Conservation (phyloP, 1,284 basidiomycete species). For the Moniliella sp. region DNA sequence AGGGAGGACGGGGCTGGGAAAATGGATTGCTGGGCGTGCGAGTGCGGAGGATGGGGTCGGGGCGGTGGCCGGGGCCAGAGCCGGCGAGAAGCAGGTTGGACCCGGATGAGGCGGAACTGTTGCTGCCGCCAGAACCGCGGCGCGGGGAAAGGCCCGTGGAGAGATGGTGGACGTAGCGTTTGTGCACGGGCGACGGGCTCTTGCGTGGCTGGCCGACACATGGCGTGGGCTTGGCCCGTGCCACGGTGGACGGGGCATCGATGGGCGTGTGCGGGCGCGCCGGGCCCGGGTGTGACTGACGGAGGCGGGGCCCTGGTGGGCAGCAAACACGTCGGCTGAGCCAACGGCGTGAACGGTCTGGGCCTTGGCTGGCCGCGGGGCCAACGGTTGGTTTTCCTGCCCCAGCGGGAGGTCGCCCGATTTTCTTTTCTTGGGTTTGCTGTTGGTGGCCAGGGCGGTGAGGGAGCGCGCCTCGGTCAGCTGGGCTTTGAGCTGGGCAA, state of each 20-base stretch:
- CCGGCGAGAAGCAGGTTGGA: no score
- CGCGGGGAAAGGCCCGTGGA: no score
- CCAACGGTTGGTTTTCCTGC: neutral
- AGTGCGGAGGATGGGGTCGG: no score
- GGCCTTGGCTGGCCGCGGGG: neutral
- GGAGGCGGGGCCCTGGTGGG: conserved; percentile 2
- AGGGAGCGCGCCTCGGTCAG: neutral
- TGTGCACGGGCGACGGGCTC: conserved; percentile 19
- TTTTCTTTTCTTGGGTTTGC: no score
- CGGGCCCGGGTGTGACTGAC: conserved; percentile 1
- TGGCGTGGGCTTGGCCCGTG: conserved; percentile 21
- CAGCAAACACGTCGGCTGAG: no score
- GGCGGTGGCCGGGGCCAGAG: no score
- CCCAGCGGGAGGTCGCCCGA: conserved; percentile 5
- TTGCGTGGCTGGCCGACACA: conserved; percentile 31
- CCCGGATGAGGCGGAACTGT: no score
- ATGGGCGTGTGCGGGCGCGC: conserved; percentile 5
- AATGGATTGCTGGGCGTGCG: no score
- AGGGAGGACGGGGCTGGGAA: no score
- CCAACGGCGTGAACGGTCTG: conserved; percentile 1
- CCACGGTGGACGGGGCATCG: conserved; percentile 1
- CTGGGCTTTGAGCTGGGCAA: conserved; percentile 1
- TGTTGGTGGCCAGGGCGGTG: no score
- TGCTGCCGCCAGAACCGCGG: no score
- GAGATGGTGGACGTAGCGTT: no score